phyloP scores from a whole-genome alignment of 2,329 filamentous ascomycete species.

The Exserohilum rostratum region DNA sequence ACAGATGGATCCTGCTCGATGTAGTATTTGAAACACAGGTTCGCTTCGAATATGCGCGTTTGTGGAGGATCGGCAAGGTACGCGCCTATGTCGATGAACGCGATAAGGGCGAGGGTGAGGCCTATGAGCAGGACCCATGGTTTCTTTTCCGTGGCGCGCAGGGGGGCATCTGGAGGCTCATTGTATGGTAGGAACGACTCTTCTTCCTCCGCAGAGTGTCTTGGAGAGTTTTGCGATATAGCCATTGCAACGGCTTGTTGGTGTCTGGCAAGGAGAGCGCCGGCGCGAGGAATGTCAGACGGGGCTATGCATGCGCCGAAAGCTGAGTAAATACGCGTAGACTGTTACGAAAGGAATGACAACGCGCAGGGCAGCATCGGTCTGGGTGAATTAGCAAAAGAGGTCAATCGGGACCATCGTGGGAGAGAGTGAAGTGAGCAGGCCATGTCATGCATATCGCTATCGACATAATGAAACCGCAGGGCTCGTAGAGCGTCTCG shows the following conservation, averaged over 20 bases:
- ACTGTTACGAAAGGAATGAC: neutral
- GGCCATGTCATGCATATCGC: neutral
- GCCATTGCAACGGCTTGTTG: constrained; percentile 12
- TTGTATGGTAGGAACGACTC: constrained; percentile 25
- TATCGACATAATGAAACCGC: neutral
- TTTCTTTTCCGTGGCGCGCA: constrained; percentile 25
- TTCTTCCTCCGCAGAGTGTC: constrained; percentile 23
- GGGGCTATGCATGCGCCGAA: neutral
- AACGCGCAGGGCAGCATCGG: neutral
- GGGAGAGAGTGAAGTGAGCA: neutral
- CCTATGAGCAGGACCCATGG: constrained; percentile 40
- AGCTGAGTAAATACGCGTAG: neutral
- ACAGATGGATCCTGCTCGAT: constrained; percentile 50
- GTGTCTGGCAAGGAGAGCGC: neutral
- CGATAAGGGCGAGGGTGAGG: constrained; percentile 51
- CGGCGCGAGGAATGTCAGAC: neutral
- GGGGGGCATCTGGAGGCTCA: constrained; percentile 1
- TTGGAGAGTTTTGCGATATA: constrained; percentile 3
- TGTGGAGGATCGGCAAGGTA: constrained; percentile 54
- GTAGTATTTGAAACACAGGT: constrained; percentile 56
- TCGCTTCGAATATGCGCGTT: constrained; percentile 57
- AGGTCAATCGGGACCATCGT: neutral
- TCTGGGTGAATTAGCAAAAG: neutral
- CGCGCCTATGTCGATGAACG: constrained; percentile 54
- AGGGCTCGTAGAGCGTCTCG: neutral